phyloP scores from a whole-genome alignment of 371 early-diverging fungal genomes.

The Mucor racemosus region DNA sequence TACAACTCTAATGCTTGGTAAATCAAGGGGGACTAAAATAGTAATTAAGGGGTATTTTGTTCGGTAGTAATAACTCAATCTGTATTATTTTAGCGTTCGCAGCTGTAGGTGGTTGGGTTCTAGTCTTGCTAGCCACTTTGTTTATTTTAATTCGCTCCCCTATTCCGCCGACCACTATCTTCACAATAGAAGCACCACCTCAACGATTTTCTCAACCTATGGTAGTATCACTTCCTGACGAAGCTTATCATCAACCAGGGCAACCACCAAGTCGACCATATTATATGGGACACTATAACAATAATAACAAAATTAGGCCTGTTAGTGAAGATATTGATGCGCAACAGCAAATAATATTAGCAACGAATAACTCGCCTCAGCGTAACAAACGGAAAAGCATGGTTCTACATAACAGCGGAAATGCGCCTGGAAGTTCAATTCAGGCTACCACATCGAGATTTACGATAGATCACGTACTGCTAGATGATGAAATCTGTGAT shows the following conservation, averaged over 20 bases:
- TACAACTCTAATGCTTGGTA: constrained; percentile 27
- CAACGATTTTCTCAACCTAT: constrained; percentile 22
- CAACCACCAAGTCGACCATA: constrained; percentile 20
- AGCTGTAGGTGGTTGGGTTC: constrained; percentile 26
- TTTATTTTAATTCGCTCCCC: constrained; percentile 30
- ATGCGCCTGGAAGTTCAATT: background rate
- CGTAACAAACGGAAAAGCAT: constrained; percentile 3
- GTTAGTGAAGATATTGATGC: background rate
- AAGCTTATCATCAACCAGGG: background rate
- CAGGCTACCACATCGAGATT: background rate
- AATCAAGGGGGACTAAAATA: too few relatives aligned
- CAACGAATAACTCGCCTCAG: constrained; percentile 1
- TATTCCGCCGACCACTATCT: constrained; percentile 29
- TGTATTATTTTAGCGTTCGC: constrained; percentile 23
- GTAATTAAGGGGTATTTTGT: background rate
- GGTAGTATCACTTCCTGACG: constrained; percentile 12
- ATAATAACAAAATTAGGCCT: constrained; percentile 13
- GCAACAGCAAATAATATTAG: background rate
- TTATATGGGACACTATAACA: constrained; percentile 18
- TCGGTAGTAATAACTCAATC: background rate
- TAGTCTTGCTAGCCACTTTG: constrained; percentile 25
- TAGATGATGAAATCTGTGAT: background rate
- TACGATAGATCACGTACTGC: background rate
- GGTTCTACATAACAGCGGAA: background rate
- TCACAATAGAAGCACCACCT: constrained; percentile 29